A percentile compares a stretch with the other conserved stretches of the same genome.
Conservation (phyloP, 768 basidiomycete species). For the Tremella mesenterica region DNA sequence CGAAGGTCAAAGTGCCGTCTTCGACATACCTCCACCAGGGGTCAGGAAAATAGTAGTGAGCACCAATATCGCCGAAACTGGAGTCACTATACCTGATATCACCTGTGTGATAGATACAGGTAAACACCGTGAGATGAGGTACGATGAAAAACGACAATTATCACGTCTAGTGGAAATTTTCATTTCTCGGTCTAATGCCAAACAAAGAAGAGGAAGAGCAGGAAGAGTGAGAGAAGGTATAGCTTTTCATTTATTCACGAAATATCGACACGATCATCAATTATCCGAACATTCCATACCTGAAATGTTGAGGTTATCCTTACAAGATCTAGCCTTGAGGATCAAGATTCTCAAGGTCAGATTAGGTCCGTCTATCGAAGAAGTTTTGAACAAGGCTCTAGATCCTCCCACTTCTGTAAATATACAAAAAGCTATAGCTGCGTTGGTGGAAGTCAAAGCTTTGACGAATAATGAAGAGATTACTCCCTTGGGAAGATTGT, state of each 20-base stretch:
- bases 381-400: constrained; percentile 73
- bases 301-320: constrained; percentile 86
- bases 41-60: constrained; percentile 86
- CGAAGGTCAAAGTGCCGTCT: constrained; percentile 82
- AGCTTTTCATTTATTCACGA: constrained; percentile 94
- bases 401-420: constrained; percentile 82
- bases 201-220: constrained; percentile 71
- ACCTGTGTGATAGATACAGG: constrained; percentile 93
- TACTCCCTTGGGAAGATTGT: constrained; percentile 80
- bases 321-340: constrained; percentile 62
- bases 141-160: constrained; percentile 94
- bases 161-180: constrained; percentile 85
- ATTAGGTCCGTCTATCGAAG: constrained; percentile 75
- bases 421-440: constrained; percentile 77
- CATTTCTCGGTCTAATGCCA: constrained; percentile 81
- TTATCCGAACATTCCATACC: constrained; percentile 86
- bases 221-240: constrained; percentile 82
- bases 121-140: constrained; percentile 90
- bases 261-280: constrained; percentile 69
- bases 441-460: constrained; percentile 87
- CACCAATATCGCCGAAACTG: constrained; percentile 58
- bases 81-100: constrained; percentile 95
- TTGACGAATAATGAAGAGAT: constrained; percentile 80
- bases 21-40: constrained; percentile 72
- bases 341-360: constrained; percentile 75